phyloP scores from a whole-genome alignment of 2,329 filamentous ascomycete species.

The Triangularia verruculosa region DNA sequence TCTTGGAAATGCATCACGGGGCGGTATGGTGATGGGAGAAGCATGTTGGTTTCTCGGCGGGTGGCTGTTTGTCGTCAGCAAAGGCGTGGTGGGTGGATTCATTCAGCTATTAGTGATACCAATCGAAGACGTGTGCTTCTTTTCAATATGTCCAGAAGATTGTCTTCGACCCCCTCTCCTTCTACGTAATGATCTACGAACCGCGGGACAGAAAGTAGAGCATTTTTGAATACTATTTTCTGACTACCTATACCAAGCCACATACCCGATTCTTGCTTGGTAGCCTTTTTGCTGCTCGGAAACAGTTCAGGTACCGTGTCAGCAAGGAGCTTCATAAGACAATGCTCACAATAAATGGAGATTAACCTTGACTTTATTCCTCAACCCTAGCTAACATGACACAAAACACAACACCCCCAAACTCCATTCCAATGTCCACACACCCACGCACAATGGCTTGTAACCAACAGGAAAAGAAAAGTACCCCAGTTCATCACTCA shows the following conservation, averaged over 20 bases:
- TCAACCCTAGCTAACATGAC: not conserved
- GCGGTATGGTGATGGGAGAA: not conserved
- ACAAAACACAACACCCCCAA: not conserved
- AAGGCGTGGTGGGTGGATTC: not conserved
- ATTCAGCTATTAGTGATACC: not conserved
- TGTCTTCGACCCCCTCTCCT: no score
- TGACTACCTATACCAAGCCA: no score
- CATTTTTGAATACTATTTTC: no score
- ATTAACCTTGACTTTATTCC: not conserved
- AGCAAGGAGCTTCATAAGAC: no score
- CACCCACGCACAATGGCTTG: not conserved
- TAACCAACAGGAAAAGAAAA: not conserved
- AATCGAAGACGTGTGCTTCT: not conserved
- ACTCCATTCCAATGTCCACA: not conserved
- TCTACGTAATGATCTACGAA: no score
- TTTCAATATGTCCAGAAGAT: not conserved
- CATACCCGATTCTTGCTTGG: no score
- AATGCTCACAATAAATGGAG: no score
- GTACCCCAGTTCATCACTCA: conserved; percentile 8
- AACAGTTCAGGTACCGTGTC: no score
- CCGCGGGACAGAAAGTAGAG: no score
- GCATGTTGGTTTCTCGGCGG: not conserved
- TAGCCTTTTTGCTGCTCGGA: no score
- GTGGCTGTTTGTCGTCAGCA: not conserved
- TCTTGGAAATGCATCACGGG: not conserved